Evolutionary conservation across 2,329 filamentous ascomycete species (phyloP), one percentile per base, ranked within the genome.

Genomic region (Phaeomoniella chlamydospora): DNA sequence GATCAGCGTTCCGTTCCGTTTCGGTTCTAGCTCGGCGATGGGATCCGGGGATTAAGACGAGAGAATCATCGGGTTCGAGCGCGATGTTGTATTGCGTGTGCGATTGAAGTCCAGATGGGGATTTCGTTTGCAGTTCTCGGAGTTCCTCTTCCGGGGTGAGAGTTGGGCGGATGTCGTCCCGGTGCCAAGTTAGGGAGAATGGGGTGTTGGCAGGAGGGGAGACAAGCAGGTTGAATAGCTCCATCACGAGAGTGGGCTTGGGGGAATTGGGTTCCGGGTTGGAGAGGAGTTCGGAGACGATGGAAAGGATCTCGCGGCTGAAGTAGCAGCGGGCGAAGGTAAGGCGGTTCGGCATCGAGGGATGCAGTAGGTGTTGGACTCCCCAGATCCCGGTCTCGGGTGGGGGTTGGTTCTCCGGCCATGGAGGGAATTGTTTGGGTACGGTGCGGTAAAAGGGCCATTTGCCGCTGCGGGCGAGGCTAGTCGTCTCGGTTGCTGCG

Each of bases 11-110:
- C 10, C 83, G 66, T 66, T 93, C 86, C 1, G 47, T 52, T 3
- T 74, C 68, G 1, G 83, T 93, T 31, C 84, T 62, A 19, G 80
- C 70, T 4, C 85, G 71, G 17, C 53, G 58, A 54, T 94, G 86
- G 4, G 76, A 81, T 0, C 80, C 82, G 0, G 85, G 85, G 0
- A 93, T 72, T 0, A 90, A 74, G 5, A 93, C 61, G 4, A 93
- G 59, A 33, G 74, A 79, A 11, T 69, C 64, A 52, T 93, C 86
- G 22, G 78, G 72, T 52, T 75, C 86, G 5, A 93, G 64, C 5
- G 85, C 78, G 31, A 93, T 65, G 54, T 94, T 94, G 72, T 84
- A 94, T 61, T 94, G 86, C 26, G 84, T 79, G 48, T 90, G 84
- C 47, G 70, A 74, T 38, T 77, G 74, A 0, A 74, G 70, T 30